phyloP scores from a whole-genome alignment of 2,329 filamentous ascomycete genomes.

The Lomentospora prolificans region DNA sequence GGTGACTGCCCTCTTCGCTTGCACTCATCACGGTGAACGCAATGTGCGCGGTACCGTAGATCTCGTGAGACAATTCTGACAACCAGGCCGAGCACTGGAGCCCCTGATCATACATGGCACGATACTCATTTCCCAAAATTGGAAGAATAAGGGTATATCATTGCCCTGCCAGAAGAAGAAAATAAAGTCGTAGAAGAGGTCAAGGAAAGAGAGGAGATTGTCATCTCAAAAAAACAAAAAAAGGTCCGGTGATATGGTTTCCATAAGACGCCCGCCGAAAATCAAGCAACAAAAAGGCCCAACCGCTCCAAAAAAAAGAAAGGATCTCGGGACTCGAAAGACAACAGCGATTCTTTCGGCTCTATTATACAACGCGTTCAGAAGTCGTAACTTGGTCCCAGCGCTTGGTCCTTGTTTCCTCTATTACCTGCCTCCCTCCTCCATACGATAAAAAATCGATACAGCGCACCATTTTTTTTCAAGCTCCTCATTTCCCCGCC shows the following conservation, averaged over 20 bases:
- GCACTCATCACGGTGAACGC: no score
- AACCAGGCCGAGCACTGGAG: no score
- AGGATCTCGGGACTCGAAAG: constrained; percentile 9
- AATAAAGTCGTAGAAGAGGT: constrained; percentile 1
- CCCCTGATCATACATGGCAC: no score
- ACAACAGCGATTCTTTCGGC: constrained; percentile 6
- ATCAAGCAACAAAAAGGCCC: constrained; percentile 5
- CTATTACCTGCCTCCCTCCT: constrained; percentile 2
- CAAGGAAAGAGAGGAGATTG: constrained; percentile 2
- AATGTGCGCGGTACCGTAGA: no score
- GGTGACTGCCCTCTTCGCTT: no score
- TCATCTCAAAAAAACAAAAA: no score
- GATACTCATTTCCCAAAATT: neutral
- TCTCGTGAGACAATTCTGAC: no score
- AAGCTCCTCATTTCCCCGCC: no score
- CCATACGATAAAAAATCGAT: neutral
- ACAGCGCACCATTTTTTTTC: neutral
- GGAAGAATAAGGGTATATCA: neutral
- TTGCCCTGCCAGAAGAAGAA: neutral
- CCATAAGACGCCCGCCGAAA: neutral
- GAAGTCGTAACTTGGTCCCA: neutral
- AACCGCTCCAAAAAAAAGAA: neutral
- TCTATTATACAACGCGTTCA: constrained; percentile 5
- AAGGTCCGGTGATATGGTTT: constrained; percentile 2
- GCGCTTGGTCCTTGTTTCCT: constrained; percentile 3